Conservation (phyloP, 179 eudicot species). For the Pouteria campechiana region DNA sequence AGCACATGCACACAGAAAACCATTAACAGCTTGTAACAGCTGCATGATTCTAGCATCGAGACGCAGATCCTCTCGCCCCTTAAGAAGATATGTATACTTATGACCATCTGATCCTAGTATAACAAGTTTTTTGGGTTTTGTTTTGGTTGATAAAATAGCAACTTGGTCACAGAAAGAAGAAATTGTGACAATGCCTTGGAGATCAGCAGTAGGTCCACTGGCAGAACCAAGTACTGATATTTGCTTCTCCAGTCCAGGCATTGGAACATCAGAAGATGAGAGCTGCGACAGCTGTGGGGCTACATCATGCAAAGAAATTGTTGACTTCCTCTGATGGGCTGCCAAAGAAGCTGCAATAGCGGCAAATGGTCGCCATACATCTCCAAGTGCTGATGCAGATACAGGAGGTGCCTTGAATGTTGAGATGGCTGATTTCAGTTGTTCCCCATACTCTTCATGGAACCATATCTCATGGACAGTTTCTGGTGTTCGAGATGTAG, state of each 20-base stretch:
- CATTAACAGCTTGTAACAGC: conserved; percentile 79
- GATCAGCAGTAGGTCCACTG: conserved; percentile 22
- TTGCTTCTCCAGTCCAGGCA: conserved; percentile 99
- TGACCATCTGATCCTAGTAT: conserved; percentile 94
- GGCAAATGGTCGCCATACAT: conserved; percentile 96
- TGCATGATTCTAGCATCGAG: conserved; percentile 99
- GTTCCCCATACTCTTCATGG: conserved; percentile 70
- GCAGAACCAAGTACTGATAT: conserved; percentile 52
- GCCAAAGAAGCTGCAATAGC: conserved; percentile 78
- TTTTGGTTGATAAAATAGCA: conserved; percentile 81
- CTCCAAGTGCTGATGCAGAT: conserved; percentile 71
- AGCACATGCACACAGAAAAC: conserved; percentile 59
- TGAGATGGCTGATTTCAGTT: conserved; percentile 56
- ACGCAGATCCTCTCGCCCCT: conserved; percentile 98
- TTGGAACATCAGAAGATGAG: conserved; percentile 92
- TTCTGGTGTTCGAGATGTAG: conserved; percentile 76
- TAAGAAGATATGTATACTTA: conserved; percentile 85
- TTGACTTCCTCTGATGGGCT: conserved; percentile 87
- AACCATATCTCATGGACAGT: conserved; percentile 99
- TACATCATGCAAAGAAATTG: conserved; percentile 73
- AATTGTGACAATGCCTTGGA: conserved; percentile 73
- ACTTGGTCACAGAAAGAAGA: conserved; percentile 81
- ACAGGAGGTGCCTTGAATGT: conserved; percentile 75
- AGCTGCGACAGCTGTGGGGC: conserved; percentile 80
- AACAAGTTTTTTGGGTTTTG: conserved; percentile 92